Conservation (phyloP, 2,329 filamentous ascomycete species). For the Aspergillus felis region DNA sequence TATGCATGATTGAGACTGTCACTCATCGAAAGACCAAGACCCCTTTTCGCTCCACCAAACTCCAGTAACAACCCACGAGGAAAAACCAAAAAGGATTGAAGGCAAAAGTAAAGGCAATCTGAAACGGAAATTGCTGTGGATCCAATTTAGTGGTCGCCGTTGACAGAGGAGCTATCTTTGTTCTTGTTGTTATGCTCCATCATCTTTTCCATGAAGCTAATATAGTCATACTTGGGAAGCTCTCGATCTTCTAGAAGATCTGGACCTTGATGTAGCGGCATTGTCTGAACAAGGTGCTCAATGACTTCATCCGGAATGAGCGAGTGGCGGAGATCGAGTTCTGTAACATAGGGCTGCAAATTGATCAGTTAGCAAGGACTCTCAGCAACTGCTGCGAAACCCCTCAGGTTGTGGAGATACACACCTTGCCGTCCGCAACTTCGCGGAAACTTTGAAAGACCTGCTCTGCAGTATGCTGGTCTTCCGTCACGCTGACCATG, state of each 20-base stretch:
- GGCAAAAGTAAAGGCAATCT: slow-evolving; percentile 14
- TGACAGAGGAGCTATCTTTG: slow-evolving; percentile 18
- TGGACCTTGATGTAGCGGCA: slow-evolving; percentile 78
- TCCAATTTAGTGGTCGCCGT: slow-evolving; percentile 15
- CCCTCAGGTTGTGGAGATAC: slow-evolving; percentile 13
- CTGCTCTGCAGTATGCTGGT: slow-evolving; percentile 97
- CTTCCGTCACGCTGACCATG: slow-evolving; percentile 98
- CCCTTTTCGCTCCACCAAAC: slow-evolving; percentile 22
- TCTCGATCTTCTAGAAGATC: slow-evolving; percentile 83
- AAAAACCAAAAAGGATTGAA: slow-evolving; percentile 13
- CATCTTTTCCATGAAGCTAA: slow-evolving; percentile 91
- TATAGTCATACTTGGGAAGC: slow-evolving; percentile 88
- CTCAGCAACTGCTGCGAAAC: background rate
- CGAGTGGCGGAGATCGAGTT: slow-evolving; percentile 91
- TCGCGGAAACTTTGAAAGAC: slow-evolving; percentile 97
- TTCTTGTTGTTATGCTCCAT: slow-evolving; percentile 47
- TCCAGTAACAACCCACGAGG: slow-evolving; percentile 17
- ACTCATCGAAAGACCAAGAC: slow-evolving; percentile 14
- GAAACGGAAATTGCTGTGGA: slow-evolving; percentile 12
- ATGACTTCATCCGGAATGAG: slow-evolving; percentile 97
- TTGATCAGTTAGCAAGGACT: slow-evolving; percentile 7
- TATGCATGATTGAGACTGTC: slow-evolving; percentile 26
- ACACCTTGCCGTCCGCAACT: slow-evolving; percentile 88
- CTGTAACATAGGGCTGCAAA: slow-evolving; percentile 80
- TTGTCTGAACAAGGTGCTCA: slow-evolving; percentile 81